These are phyloP conservation scores for Alopecurus myosuroides DNA, from an alignment of 176 grass and related monocot species.

Conservation along the genomic window DNA sequence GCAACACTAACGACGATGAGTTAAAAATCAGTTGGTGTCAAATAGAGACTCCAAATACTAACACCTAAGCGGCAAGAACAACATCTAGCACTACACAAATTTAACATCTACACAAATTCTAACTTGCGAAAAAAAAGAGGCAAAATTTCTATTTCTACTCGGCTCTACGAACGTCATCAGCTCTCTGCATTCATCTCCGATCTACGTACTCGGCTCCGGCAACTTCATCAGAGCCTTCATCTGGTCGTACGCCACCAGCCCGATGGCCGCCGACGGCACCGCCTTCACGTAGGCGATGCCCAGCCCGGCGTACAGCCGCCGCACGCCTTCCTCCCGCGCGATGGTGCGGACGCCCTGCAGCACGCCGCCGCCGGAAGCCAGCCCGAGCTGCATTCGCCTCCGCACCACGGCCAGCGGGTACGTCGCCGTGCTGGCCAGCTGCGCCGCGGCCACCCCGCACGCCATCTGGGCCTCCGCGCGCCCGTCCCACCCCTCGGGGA, in stretches of 20 bases:
- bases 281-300: not conserved
- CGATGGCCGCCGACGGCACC: constrained; percentile 1
- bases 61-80: too few relatives aligned
- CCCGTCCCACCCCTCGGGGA: not conserved
- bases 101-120: too few relatives aligned
- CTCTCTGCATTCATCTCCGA: not conserved
- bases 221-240: not conserved
- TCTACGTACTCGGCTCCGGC: not conserved
- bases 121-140: too few relatives aligned
- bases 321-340: not conserved
- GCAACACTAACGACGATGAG: too few relatives aligned
- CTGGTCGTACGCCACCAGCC: not conserved
- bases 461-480: not conserved
- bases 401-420: not conserved
- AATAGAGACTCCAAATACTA: too few relatives aligned
- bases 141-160: too few relatives aligned
- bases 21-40: too few relatives aligned
- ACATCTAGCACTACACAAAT: too few relatives aligned
- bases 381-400: not conserved
- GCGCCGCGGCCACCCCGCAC: constrained; percentile 5
- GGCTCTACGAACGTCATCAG: not conserved
- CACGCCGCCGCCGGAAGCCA: not conserved
- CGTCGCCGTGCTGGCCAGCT: not conserved
- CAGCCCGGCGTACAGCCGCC: not conserved
- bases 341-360: not conserved